phyloP scores from a whole-genome alignment of 2,329 filamentous ascomycete species.

The Cyclaneusma minus region DNA sequence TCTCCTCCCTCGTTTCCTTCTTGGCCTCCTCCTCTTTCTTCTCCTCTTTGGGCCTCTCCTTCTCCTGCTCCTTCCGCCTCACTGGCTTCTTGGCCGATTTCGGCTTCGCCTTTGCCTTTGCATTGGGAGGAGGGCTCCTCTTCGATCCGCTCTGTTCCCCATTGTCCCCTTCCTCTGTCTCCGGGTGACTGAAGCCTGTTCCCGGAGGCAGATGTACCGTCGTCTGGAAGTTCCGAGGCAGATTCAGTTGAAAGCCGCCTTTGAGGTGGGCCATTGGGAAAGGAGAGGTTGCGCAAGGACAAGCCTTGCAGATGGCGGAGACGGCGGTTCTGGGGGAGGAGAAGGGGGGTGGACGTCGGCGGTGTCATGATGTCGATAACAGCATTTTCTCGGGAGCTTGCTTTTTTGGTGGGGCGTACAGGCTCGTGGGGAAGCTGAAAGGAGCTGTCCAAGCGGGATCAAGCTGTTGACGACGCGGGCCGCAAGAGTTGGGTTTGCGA shows the following conservation, averaged over 20 bases:
- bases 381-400: too few relatives aligned
- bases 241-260: slow-evolving; percentile 50
- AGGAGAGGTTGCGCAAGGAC: slow-evolving; percentile 70
- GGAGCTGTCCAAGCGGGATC: too few relatives aligned
- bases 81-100: slow-evolving; percentile 26
- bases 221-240: slow-evolving; percentile 47
- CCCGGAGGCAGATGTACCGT: slow-evolving; percentile 19
- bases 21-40: too few relatives aligned
- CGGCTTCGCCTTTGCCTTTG: background rate
- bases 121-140: slow-evolving; percentile 24
- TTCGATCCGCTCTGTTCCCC: slow-evolving; percentile 1
- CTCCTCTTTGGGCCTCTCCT: too few relatives aligned
- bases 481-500: too few relatives aligned
- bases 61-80: too few relatives aligned
- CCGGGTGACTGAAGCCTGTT: background rate
- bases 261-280: slow-evolving; percentile 68
- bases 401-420: too few relatives aligned
- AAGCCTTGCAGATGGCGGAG: slow-evolving; percentile 78
- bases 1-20: too few relatives aligned
- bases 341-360: slow-evolving; percentile 33
- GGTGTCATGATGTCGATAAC: too few relatives aligned
- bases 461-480: too few relatives aligned
- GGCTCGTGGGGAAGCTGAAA: too few relatives aligned
- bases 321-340: slow-evolving; percentile 65
- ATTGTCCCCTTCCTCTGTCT: background rate